These are phyloP conservation scores for Umbelopsis ramanniana DNA, from an alignment of 192 early-diverging fungal species.

Conservation along the genomic window DNA sequence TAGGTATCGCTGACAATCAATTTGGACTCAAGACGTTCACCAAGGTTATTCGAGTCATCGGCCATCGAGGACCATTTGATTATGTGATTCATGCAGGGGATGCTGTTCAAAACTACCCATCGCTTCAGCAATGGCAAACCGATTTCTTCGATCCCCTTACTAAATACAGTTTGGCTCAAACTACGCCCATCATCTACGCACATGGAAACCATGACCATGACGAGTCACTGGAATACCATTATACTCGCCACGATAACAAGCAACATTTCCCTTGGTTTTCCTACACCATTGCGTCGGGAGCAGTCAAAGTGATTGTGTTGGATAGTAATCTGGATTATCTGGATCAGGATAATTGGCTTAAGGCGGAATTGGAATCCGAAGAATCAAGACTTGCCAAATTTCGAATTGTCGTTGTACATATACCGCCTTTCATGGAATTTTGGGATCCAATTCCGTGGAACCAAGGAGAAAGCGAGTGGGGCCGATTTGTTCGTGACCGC, in stretches of 20 bases:
- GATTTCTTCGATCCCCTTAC: constrained; percentile 70
- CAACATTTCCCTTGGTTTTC: constrained; percentile 58
- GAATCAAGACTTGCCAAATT: constrained; percentile 60
- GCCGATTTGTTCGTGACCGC: constrained; percentile 64
- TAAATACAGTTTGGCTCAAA: constrained; percentile 56
- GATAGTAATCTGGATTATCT: constrained; percentile 67
- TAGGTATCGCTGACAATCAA: constrained; percentile 53
- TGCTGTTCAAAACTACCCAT: constrained; percentile 60
- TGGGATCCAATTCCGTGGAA: constrained; percentile 75
- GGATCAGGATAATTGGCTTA: constrained; percentile 66
- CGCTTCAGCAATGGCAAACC: constrained; percentile 70
- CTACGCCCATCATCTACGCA: constrained; percentile 65
- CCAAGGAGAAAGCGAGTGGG: constrained; percentile 73
- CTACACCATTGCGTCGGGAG: constrained; percentile 54
- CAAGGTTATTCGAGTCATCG: constrained; percentile 23
- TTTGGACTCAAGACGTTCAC: constrained; percentile 50
- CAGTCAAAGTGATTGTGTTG: constrained; percentile 66
- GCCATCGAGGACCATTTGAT: constrained; percentile 43
- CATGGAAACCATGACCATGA: constrained; percentile 82
- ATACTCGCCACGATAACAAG: constrained; percentile 53
- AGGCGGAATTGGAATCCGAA: constrained; percentile 58
- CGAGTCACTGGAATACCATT: constrained; percentile 45
- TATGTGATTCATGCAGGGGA: constrained; percentile 74
- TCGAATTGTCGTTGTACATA: constrained; percentile 69
- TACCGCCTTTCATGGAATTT: constrained; percentile 77